phyloP scores from a whole-genome alignment of 768 basidiomycete species.

The Leucogyrophana mollusca region DNA sequence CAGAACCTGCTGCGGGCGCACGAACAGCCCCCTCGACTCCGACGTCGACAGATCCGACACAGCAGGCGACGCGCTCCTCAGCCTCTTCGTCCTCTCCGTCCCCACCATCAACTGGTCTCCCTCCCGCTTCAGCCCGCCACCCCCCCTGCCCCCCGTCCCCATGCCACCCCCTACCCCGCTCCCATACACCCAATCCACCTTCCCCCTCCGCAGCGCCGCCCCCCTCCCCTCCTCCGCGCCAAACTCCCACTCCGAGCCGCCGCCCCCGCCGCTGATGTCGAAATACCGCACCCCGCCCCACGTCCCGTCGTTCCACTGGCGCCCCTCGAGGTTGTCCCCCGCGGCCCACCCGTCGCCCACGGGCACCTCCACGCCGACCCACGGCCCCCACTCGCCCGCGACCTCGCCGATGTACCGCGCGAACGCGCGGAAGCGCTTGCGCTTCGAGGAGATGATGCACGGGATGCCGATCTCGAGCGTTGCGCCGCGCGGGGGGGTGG shows the following conservation, averaged over 20 bases:
- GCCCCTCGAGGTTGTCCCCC: slow-evolving; percentile 50
- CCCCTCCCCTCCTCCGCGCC: slow-evolving; percentile 41
- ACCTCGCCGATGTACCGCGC: slow-evolving; percentile 90
- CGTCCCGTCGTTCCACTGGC: slow-evolving; percentile 85
- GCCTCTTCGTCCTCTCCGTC: slow-evolving; percentile 51
- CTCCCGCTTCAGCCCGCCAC: slow-evolving; percentile 46
- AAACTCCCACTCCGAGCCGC: slow-evolving; percentile 64
- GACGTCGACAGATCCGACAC: slow-evolving; percentile 54
- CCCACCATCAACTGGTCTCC: slow-evolving; percentile 49
- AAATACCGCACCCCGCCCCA: slow-evolving; percentile 85
- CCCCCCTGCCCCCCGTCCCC: slow-evolving; percentile 36
- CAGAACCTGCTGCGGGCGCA: slow-evolving; percentile 81
- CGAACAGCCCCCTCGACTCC: slow-evolving; percentile 76
- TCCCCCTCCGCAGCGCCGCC: slow-evolving; percentile 44
- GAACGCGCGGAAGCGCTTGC: slow-evolving; percentile 81
- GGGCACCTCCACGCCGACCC: slow-evolving; percentile 92
- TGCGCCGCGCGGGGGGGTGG: slow-evolving; percentile 50
- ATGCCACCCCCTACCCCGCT: slow-evolving; percentile 41
- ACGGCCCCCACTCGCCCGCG: slow-evolving; percentile 75
- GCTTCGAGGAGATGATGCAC: slow-evolving; percentile 83
- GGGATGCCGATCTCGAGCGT: slow-evolving; percentile 86
- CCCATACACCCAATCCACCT: slow-evolving; percentile 30
- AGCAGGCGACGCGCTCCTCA: slow-evolving; percentile 67
- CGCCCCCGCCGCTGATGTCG: slow-evolving; percentile 58
- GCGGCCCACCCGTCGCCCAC: slow-evolving; percentile 54